Conservation (phyloP, 164 flowering plant species). For the Annona squamosa region DNA sequence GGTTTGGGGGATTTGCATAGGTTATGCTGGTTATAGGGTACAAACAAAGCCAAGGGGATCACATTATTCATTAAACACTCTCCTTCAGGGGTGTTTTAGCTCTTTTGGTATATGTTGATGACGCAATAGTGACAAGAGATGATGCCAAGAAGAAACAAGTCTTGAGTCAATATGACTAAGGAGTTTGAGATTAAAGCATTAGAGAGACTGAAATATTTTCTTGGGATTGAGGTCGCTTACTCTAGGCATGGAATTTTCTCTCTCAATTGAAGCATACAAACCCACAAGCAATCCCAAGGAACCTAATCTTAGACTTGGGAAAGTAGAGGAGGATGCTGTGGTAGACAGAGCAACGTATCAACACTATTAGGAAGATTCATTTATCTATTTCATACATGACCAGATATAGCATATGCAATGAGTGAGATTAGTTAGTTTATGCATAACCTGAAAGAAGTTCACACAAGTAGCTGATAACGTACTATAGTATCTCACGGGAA, state of each 20-base stretch:
- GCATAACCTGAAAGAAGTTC: neutral
- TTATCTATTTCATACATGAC: too few relatives aligned
- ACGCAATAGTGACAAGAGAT: too few relatives aligned
- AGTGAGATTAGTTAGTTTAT: neutral
- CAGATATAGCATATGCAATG: neutral
- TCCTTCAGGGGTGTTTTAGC: too few relatives aligned
- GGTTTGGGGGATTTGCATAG: neutral
- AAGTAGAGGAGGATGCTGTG: too few relatives aligned
- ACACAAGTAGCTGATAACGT: neutral
- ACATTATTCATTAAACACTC: too few relatives aligned
- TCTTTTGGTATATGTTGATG: too few relatives aligned
- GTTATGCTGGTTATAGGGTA: neutral
- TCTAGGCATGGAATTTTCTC: neutral
- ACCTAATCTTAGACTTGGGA: neutral
- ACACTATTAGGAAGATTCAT: too few relatives aligned
- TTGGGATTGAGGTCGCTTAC: conserved; percentile 3
- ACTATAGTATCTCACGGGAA: neutral
- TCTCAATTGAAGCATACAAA: neutral
- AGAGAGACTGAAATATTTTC: neutral
- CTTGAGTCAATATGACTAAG: too few relatives aligned
- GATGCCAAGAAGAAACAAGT: too few relatives aligned
- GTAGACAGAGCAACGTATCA: too few relatives aligned
- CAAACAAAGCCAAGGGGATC: neutral
- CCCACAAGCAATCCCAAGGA: neutral
- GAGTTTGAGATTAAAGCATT: too few relatives aligned